Conservation (phyloP, 345 rosid genomes). For the Euphorbia lathyris region DNA sequence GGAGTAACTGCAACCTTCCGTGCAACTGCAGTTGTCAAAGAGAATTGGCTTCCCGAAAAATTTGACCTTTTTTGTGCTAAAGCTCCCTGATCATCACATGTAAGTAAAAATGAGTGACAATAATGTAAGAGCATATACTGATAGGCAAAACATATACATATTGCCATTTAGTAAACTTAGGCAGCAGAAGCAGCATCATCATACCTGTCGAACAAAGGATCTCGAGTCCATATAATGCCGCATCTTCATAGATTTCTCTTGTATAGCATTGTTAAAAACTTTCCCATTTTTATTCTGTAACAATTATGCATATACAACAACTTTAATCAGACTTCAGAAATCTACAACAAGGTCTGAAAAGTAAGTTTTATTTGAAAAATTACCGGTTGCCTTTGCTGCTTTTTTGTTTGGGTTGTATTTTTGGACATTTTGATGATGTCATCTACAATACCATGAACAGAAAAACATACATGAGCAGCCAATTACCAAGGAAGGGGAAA, state of each 20-base stretch:
- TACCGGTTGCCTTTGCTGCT: conserved; percentile 51
- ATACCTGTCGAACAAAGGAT: conserved; percentile 77
- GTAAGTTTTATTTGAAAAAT: background rate
- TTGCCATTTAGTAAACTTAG: background rate
- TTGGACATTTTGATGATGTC: conserved; percentile 86
- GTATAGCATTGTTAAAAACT: conserved; percentile 35
- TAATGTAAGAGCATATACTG: background rate
- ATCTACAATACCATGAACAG: conserved; percentile 34
- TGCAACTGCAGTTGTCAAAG: conserved; percentile 50
- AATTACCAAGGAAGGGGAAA: background rate
- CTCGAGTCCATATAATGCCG: conserved; percentile 57
- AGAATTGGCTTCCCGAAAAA: conserved; percentile 63
- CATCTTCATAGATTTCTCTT: conserved; percentile 47
- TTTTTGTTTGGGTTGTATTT: conserved; percentile 44
- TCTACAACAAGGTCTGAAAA: background rate
- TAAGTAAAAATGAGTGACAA: background rate
- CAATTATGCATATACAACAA: conserved; percentile 1
- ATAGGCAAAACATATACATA: background rate
- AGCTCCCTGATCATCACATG: conserved; percentile 49
- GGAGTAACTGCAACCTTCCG: conserved; percentile 51
- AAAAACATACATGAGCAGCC: conserved; percentile 5
- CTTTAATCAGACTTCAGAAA: conserved; percentile 14
- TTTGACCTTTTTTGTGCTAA: conserved; percentile 73
- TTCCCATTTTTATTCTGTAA: conserved; percentile 60
- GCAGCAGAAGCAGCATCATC: background rate